Evolutionary conservation across 2,329 filamentous ascomycete species (phyloP).

Genomic region (Arthrobotrys sinensis): DNA sequence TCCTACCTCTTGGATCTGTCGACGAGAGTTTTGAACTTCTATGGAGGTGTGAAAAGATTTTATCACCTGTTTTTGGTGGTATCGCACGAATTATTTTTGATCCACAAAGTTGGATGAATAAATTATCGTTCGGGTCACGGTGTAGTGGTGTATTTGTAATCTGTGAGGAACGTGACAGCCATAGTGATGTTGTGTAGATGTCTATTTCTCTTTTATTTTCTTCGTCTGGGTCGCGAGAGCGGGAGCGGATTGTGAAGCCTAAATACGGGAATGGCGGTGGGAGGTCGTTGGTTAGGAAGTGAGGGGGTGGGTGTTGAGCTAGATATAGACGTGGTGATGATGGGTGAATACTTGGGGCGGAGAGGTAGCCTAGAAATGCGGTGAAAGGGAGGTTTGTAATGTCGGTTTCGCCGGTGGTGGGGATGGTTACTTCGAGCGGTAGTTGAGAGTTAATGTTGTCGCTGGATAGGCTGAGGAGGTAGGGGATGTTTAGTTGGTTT

Average conservation of each 20-base stretch:
- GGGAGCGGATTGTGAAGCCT: conserved; percentile 35
- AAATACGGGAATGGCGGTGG: conserved; percentile 35
- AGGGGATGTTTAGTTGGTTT: conserved; percentile 33
- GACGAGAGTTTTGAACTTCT: conserved; percentile 64
- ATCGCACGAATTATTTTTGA: conserved; percentile 82
- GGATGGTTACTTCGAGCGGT: conserved; percentile 30
- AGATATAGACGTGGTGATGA: conserved; percentile 27
- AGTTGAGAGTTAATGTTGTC: not conserved
- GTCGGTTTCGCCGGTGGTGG: not conserved
- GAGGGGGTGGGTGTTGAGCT: conserved; percentile 41
- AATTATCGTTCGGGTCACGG: conserved; percentile 91
- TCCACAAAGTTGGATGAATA: conserved; percentile 87
- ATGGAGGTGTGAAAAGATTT: conserved; percentile 75
- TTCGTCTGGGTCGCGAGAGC: not conserved
- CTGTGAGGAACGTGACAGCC: conserved; percentile 34
- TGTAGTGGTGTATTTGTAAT: conserved; percentile 83
- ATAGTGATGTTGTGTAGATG: conserved; percentile 45
- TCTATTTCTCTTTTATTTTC: conserved; percentile 23
- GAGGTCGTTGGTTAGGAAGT: conserved; percentile 14
- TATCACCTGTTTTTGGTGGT: conserved; percentile 75
- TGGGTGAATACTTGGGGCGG: conserved; percentile 1
- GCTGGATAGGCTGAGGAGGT: not conserved
- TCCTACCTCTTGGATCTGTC: conserved; percentile 59
- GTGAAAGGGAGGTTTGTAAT: not conserved
- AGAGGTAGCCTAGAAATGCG: conserved; percentile 31